Base-by-base conservation (phyloP, 352 stramenopile genomes). In the Phytophthora podocarpi region DNA sequence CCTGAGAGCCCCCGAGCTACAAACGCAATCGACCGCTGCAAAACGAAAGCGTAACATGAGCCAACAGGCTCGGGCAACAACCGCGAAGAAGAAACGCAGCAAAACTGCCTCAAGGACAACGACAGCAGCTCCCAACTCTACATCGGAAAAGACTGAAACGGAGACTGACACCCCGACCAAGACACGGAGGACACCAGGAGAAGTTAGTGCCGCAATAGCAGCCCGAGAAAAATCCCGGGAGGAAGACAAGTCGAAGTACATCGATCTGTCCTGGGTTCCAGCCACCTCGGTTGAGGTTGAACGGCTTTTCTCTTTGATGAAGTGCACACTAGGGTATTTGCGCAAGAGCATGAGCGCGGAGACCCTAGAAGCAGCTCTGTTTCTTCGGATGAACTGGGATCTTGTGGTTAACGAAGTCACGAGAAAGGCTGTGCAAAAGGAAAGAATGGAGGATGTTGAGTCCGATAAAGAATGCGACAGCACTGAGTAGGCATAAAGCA, bases 271-370 rank as follows among this genome's bases (percentile, higher is more conserved):
- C n/a, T n/a, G n/a, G n/a, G n/a, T n/a, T n/a, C n/a, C n/a, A n/a
- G n/a, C n/a, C n/a, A 43, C 34, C 9, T 55, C 47, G 18, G 47
- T 45, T 12, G 32, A 45, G 15, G 47, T 55, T 2, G 34, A 55
- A 11, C 47, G 47, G 18, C 47, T 45, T 23, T 55, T 55, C 21
- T 55, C 47, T 1, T 32, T 32, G 2, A 41, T 45, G 13, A 55
- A 55, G 15, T 55, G 47, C n/a, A 55, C 34, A 12, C 47, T 55
- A 15, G 47, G 20, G 13, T 55, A 55, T 24, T 20, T 45, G 15
- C 47, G 47, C 4, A 55, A 55, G 47, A 15, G 4, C 5, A 55
- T 55, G 32, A 55, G n/a, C n/a, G n/a, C n/a, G n/a, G n/a, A n/a
- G n/a, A n/a, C n/a, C n/a, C n/a, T n/a, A n/a, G n/a, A n/a, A n/a